phyloP scores from a whole-genome alignment of 2,329 filamentous ascomycete genomes.

The Beauveria scarabaeidicola region DNA sequence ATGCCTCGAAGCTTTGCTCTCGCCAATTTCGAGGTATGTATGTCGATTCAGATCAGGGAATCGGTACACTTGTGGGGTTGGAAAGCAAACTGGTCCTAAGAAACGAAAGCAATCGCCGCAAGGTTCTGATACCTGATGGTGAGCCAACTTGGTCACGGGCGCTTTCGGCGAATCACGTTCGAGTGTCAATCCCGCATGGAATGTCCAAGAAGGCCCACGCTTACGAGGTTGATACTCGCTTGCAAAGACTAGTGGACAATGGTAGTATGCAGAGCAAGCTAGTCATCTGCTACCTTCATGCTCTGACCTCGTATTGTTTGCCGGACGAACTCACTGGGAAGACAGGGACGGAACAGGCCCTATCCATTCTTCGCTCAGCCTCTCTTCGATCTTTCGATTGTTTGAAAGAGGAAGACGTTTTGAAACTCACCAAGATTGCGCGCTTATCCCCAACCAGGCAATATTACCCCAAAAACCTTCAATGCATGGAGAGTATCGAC shows the following conservation, averaged over 20 bases:
- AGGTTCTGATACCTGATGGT: background rate
- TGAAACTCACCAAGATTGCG: background rate
- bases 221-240: background rate
- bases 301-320: constrained; percentile 40
- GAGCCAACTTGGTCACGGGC: background rate
- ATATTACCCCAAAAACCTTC: background rate
- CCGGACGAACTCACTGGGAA: constrained; percentile 37
- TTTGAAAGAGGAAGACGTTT: background rate
- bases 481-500: background rate
- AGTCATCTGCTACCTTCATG: constrained; percentile 41
- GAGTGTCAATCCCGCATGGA: background rate
- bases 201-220: background rate
- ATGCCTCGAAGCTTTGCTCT: background rate
- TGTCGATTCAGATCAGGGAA: background rate
- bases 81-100: background rate
- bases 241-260: constrained; percentile 32
- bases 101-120: background rate
- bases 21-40: constrained; percentile 8
- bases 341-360: constrained; percentile 46
- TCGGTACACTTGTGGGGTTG: background rate
- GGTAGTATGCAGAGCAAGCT: constrained; percentile 45
- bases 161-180: background rate
- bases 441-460: background rate
- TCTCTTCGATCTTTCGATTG: constrained; percentile 33
- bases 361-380: constrained; percentile 38